These are phyloP conservation scores for Onygenales sp. DNA, from an alignment of 2,329 filamentous ascomycete species.

Conservation along the genomic window DNA sequence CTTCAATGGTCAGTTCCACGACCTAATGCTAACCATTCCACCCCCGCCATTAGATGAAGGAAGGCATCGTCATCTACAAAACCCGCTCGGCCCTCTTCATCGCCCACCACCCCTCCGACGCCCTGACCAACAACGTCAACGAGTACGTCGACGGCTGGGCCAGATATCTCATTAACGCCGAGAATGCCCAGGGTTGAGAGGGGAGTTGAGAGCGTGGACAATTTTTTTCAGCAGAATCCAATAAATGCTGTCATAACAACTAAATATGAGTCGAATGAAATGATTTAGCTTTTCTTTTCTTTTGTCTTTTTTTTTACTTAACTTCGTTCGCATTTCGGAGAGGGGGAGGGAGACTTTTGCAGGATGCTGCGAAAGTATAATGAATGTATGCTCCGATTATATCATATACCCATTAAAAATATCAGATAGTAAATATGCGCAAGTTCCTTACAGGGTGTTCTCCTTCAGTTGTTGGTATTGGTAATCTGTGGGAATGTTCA, in stretches of 20 bases:
- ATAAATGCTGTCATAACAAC: background rate
- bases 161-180: background rate
- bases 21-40: background rate
- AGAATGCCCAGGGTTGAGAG: background rate
- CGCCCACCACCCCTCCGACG: slow-evolving; percentile 58
- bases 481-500: too few relatives aligned
- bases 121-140: background rate
- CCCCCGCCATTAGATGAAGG: slow-evolving; percentile 51
- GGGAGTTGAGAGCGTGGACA: background rate
- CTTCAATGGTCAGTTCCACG: background rate
- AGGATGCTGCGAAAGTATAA: too few relatives aligned
- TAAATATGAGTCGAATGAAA: background rate
- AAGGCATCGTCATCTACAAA: slow-evolving; percentile 75
- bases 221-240: background rate
- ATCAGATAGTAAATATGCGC: too few relatives aligned
- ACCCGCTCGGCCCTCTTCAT: slow-evolving; percentile 82
- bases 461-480: too few relatives aligned
- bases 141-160: background rate
- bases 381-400: too few relatives aligned
- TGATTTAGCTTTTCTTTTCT: background rate
- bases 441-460: too few relatives aligned
- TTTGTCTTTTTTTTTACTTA: background rate
- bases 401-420: too few relatives aligned
- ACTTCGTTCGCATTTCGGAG: background rate
- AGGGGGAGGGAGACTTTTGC: slow-evolving; percentile 49